Percentiles rank a stretch among this genome's conserved stretches.
phyloP scores from a whole-genome alignment of 371 early-diverging fungal species.

The Circinella umbellata region DNA sequence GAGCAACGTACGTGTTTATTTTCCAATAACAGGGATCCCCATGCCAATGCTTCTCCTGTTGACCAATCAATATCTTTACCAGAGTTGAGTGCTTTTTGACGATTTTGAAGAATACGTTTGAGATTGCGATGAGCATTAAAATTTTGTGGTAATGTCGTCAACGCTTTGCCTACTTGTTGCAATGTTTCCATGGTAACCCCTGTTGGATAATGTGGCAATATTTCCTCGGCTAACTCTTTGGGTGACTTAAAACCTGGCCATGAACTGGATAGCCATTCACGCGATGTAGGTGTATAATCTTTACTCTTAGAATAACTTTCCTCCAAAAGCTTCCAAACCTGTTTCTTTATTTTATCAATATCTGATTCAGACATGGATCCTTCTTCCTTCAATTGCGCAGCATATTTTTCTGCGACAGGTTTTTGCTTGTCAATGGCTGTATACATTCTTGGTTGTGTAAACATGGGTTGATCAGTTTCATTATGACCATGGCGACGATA shows the following conservation, averaged over 20 bases:
- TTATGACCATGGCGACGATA: constrained; percentile 98
- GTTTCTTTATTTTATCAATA: constrained; percentile 85
- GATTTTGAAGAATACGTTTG: constrained; percentile 82
- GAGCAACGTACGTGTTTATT: constrained; percentile 90
- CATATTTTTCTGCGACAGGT: constrained; percentile 87
- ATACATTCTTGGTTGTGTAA: constrained; percentile 99
- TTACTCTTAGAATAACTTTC: constrained; percentile 89
- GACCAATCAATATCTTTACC: constrained; percentile 94
- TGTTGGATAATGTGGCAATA: constrained; percentile 71
- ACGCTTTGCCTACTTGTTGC: constrained; percentile 79
- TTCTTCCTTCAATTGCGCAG: constrained; percentile 79
- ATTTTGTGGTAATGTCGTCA: constrained; percentile 82
- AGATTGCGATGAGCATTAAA: constrained; percentile 90
- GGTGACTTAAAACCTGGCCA: constrained; percentile 91
- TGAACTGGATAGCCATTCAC: constrained; percentile 94
- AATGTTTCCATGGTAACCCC: constrained; percentile 81
- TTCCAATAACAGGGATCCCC: constrained; percentile 89
- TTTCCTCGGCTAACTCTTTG: constrained; percentile 79
- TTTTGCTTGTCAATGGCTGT: constrained; percentile 83
- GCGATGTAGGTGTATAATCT: constrained; percentile 85
- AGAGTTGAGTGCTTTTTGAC: constrained; percentile 77
- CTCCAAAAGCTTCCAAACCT: constrained; percentile 90
- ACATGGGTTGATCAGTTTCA: constrained; percentile 97
- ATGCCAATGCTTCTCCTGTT: constrained; percentile 95
- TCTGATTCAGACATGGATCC: constrained; percentile 82